phyloP scores from a whole-genome alignment of 2,329 filamentous ascomycete species.

The Fusarium multiceps region DNA sequence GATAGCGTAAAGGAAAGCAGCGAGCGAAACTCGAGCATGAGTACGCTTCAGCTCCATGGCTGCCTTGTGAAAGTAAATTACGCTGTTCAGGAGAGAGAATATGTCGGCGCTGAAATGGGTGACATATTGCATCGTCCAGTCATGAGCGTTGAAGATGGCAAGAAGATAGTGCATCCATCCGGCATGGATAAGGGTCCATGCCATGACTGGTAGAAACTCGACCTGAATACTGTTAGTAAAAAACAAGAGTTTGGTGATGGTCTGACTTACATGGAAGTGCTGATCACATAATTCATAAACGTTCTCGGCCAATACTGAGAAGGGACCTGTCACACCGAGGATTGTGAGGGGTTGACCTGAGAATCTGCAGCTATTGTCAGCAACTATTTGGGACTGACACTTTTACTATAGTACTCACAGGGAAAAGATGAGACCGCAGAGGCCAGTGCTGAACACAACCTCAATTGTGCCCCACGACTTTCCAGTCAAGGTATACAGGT shows the following conservation, averaged over 20 bases:
- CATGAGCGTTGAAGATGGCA: slow-evolving; percentile 74
- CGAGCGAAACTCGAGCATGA: slow-evolving; percentile 66
- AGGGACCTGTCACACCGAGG: slow-evolving; percentile 73
- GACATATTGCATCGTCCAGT: slow-evolving; percentile 78
- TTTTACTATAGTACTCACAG: slow-evolving; percentile 55
- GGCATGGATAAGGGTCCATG: slow-evolving; percentile 73
- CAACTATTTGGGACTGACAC: neutral
- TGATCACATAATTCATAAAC: slow-evolving; percentile 69
- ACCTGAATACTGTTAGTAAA: slow-evolving; percentile 49
- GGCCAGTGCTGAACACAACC: slow-evolving; percentile 72
- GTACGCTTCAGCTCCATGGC: slow-evolving; percentile 72
- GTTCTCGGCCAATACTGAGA: slow-evolving; percentile 74
- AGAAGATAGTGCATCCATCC: slow-evolving; percentile 74
- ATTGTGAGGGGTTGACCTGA: slow-evolving; percentile 74
- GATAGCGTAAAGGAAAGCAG: slow-evolving; percentile 72
- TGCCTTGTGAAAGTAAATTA: slow-evolving; percentile 77
- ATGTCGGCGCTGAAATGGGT: slow-evolving; percentile 75
- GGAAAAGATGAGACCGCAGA: slow-evolving; percentile 72
- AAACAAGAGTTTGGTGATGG: neutral
- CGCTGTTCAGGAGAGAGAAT: slow-evolving; percentile 73
- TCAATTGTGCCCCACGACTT: slow-evolving; percentile 74
- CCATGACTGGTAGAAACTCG: slow-evolving; percentile 74
- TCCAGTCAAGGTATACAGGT: slow-evolving; percentile 71
- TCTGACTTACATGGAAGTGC: slow-evolving; percentile 61
- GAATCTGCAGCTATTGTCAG: slow-evolving; percentile 47